These are phyloP conservation scores for Azolla pinnata DNA, from an alignment of 75 land plant genomes.

Conservation along the genomic window DNA sequence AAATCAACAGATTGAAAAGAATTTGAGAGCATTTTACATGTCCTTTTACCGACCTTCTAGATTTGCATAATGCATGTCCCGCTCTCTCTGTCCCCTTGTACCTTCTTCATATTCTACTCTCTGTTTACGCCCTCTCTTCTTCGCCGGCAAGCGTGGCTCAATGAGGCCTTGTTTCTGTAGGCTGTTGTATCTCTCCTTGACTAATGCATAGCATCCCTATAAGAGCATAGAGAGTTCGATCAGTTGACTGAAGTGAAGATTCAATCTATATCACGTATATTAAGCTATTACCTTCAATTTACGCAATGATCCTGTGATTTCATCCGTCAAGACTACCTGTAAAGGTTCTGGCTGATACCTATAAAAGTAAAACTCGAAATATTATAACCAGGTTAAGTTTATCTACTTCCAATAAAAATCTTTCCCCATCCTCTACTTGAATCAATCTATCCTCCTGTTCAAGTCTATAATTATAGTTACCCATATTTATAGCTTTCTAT, in stretches of 20 bases:
- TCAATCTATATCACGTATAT: background rate
- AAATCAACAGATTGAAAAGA: too few relatives aligned
- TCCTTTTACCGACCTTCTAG: too few relatives aligned
- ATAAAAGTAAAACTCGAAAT: slow-evolving; percentile 8
- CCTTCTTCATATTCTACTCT: slow-evolving; percentile 25
- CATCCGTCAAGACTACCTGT: slow-evolving; percentile 82
- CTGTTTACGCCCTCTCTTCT: slow-evolving; percentile 19
- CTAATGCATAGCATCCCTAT: slow-evolving; percentile 79
- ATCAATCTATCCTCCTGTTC: too few relatives aligned
- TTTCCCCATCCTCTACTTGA: too few relatives aligned
- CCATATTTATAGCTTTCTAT: background rate
- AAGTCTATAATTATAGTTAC: background rate
- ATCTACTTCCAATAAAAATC: too few relatives aligned
- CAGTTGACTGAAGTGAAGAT: slow-evolving; percentile 2
- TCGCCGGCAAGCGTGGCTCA: slow-evolving; percentile 34
- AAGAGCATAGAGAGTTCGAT: background rate
- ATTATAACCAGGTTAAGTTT: too few relatives aligned
- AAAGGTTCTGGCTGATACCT: slow-evolving; percentile 78
- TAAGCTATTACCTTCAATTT: slow-evolving; percentile 54
- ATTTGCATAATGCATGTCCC: slow-evolving; percentile 26
- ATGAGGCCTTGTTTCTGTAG: slow-evolving; percentile 73
- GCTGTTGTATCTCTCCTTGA: slow-evolving; percentile 80
- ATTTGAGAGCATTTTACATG: too few relatives aligned
- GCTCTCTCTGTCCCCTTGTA: slow-evolving; percentile 19
- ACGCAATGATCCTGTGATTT: slow-evolving; percentile 76